Percentiles rank a stretch among this genome's conserved stretches.
Evolutionary conservation across 208 protist genomes (phyloP).

Genomic region (Blechomonas ayalai): DNA sequence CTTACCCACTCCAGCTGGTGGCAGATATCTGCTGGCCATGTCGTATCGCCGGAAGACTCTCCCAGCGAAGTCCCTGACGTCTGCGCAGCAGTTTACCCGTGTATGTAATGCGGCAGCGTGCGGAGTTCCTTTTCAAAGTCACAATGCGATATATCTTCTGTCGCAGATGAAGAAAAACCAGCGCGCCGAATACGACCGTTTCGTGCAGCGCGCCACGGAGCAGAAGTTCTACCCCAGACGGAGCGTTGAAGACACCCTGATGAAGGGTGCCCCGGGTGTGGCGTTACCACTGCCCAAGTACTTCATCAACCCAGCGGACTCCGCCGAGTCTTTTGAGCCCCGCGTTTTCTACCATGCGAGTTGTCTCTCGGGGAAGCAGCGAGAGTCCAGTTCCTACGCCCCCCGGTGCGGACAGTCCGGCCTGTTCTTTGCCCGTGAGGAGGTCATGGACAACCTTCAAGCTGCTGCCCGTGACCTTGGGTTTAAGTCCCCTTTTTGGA

Average conservation of each 20-base stretch:
- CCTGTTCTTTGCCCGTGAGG: conserved; percentile 77
- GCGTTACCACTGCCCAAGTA: conserved; percentile 60
- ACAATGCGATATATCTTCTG: conserved; percentile 67
- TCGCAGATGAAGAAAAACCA: conserved; percentile 48
- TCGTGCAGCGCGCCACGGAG: conserved; percentile 39
- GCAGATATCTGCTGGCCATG: too few species aligned
- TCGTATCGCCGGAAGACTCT: conserved; percentile 59
- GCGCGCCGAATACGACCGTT: conserved; percentile 32
- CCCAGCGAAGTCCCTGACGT: conserved; percentile 27
- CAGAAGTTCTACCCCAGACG: conserved; percentile 55
- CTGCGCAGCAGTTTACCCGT: conserved; percentile 46
- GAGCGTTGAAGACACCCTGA: conserved; percentile 13
- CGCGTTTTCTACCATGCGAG: conserved; percentile 67
- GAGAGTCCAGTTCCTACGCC: conserved; percentile 10
- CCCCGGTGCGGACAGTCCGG: conserved; percentile 75
- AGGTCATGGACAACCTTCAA: conserved; percentile 86
- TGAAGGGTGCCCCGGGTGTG: conserved; percentile 17
- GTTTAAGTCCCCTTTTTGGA: conserved; percentile 84
- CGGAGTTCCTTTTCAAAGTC: conserved; percentile 64
- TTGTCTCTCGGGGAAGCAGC: conserved; percentile 15
- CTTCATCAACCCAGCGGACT: conserved; percentile 55
- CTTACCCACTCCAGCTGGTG: too few species aligned
- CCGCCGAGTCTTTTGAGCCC: conserved; percentile 30
- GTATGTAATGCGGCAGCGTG: conserved; percentile 42
- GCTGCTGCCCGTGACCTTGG: conserved; percentile 57